These are phyloP conservation scores for Picea sitchensis DNA, from an alignment of 75 land plant species.

Conservation along the genomic window DNA sequence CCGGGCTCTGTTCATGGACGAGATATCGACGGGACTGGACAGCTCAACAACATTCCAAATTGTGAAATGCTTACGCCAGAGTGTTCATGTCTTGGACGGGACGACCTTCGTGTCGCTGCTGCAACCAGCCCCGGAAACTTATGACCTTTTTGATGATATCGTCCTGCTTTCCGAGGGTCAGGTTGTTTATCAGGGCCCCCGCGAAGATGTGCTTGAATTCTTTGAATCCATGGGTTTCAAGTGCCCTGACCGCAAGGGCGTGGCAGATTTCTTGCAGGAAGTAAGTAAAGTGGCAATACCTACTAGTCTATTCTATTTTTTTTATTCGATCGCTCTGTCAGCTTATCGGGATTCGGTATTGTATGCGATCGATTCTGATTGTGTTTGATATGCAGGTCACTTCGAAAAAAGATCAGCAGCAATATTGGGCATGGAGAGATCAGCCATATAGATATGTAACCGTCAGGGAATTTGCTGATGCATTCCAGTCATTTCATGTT, in stretches of 20 bases:
- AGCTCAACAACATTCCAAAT: constrained; percentile 95
- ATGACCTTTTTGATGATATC: constrained; percentile 78
- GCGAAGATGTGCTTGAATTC: constrained; percentile 66
- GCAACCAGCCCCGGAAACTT: constrained; percentile 90
- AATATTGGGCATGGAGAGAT: constrained; percentile 64
- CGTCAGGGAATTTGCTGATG: constrained; percentile 66
- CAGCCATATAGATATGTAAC: constrained; percentile 57
- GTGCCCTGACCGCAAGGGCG: constrained; percentile 64
- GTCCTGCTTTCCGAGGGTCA: constrained; percentile 83
- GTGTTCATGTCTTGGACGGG: constrained; percentile 66
- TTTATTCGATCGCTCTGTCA: neutral
- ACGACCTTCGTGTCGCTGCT: constrained; percentile 69
- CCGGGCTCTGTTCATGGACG: constrained; percentile 76
- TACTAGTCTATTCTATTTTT: neutral
- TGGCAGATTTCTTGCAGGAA: constrained; percentile 23
- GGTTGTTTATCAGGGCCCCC: constrained; percentile 80
- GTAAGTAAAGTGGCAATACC: neutral
- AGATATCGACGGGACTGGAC: constrained; percentile 89
- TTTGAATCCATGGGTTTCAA: constrained; percentile 80
- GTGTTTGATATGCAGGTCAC: constrained; percentile 46
- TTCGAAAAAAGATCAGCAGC: constrained; percentile 84
- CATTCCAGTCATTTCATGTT: constrained; percentile 66
- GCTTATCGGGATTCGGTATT: neutral
- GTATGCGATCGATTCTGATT: too few species aligned
- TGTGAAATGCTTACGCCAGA: constrained; percentile 24